phyloP scores from a whole-genome alignment of 257 asterid genomes.

The Primulina eburnea region DNA sequence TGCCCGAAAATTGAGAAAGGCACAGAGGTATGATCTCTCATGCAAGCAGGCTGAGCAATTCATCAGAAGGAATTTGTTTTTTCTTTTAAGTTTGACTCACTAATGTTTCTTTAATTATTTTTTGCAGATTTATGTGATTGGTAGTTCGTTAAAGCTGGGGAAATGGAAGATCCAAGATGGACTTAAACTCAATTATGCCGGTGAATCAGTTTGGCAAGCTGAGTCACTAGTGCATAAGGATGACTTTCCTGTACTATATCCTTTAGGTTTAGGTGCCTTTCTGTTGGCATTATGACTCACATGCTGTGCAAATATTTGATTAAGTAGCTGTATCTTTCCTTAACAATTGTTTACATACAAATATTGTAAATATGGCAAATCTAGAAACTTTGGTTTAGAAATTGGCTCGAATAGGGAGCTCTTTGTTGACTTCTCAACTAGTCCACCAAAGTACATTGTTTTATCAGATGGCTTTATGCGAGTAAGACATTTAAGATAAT shows the following conservation, averaged over 20 bases:
- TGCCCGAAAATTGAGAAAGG: slow-evolving; percentile 72
- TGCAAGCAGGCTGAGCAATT: slow-evolving; percentile 19
- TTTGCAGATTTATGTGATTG: slow-evolving; percentile 69
- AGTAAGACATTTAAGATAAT: slow-evolving; percentile 42
- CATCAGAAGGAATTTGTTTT: background rate
- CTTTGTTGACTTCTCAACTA: slow-evolving; percentile 48
- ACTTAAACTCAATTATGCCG: slow-evolving; percentile 63
- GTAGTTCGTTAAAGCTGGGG: slow-evolving; percentile 74
- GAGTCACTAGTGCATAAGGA: slow-evolving; percentile 61
- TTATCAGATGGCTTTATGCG: slow-evolving; percentile 92
- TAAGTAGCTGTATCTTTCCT: slow-evolving; percentile 34
- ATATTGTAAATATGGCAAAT: slow-evolving; percentile 60
- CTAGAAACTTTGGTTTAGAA: slow-evolving; percentile 56
- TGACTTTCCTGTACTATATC: slow-evolving; percentile 92
- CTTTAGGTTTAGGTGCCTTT: slow-evolving; percentile 34
- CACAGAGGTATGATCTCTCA: slow-evolving; percentile 59
- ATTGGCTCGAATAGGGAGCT: slow-evolving; percentile 72
- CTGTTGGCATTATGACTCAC: slow-evolving; percentile 16
- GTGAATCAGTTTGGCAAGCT: slow-evolving; percentile 81
- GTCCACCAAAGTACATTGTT: slow-evolving; percentile 63
- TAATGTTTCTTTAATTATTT: slow-evolving; percentile 19
- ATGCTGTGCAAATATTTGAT: slow-evolving; percentile 1
- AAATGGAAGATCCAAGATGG: slow-evolving; percentile 72
- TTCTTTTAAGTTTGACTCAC: slow-evolving; percentile 13
- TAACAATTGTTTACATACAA: slow-evolving; percentile 66